Percentiles rank a stretch among this genome's conserved stretches.
Evolutionary conservation across 2,329 filamentous ascomycete genomes (phyloP).

Genomic region (Stemphylium vesicarium): DNA sequence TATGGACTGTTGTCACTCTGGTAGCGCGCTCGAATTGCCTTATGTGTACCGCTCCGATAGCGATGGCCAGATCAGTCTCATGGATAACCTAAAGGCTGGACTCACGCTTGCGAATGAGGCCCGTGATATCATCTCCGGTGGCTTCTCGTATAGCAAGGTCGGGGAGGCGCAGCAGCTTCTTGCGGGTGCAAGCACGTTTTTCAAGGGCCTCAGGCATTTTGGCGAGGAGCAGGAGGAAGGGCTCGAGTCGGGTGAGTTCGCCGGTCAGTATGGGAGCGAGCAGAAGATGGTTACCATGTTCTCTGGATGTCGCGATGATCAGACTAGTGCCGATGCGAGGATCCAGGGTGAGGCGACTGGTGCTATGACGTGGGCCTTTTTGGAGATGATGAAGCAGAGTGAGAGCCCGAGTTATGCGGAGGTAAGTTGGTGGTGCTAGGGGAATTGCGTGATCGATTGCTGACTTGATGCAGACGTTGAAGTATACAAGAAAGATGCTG

Average conservation of each 20-base stretch:
- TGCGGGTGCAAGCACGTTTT: conserved; percentile 62
- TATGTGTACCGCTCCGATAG: conserved; percentile 64
- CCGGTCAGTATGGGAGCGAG: conserved; percentile 54
- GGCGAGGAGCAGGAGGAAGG: conserved; percentile 55
- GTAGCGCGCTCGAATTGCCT: conserved; percentile 64
- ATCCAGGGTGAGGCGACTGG: conserved; percentile 54
- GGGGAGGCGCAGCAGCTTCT: conserved; percentile 60
- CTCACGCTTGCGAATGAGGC: conserved; percentile 59
- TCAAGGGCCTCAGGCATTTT: conserved; percentile 58
- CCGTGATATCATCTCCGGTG: conserved; percentile 57
- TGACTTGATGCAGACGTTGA: conserved; percentile 37
- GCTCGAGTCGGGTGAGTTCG: conserved; percentile 45
- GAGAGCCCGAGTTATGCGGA: conserved; percentile 49
- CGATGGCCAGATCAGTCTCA: conserved; percentile 62
- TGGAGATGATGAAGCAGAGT: conserved; percentile 52
- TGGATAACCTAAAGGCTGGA: conserved; percentile 63
- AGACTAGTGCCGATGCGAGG: conserved; percentile 57
- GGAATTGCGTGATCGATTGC: background rate
- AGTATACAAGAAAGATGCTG: conserved; percentile 49
- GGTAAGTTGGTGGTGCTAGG: conserved; percentile 30
- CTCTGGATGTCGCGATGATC: conserved; percentile 58
- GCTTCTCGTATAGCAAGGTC: conserved; percentile 58
- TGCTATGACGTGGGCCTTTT: conserved; percentile 58
- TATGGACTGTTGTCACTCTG: conserved; percentile 68
- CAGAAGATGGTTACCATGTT: conserved; percentile 60